Evolutionary conservation across 805 yeast genomes (phyloP).

Genomic region (Maudiozyma saulgeensis): DNA sequence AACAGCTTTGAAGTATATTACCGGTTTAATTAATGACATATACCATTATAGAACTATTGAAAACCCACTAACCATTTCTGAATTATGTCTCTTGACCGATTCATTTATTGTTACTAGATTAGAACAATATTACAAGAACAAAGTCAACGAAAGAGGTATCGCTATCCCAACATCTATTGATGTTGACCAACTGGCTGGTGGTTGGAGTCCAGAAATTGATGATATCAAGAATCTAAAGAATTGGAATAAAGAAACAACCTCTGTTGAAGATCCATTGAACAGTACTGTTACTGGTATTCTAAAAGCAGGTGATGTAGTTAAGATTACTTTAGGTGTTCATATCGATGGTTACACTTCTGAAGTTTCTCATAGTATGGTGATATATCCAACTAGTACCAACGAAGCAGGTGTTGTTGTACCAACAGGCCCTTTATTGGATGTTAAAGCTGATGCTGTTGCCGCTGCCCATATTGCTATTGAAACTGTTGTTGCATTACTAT

Average conservation of each 20-base stretch:
- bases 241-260: constrained; percentile 18
- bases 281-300: constrained; percentile 23
- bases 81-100: constrained; percentile 77
- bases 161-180: constrained; percentile 87
- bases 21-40: constrained; percentile 58
- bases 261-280: constrained; percentile 11
- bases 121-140: constrained; percentile 47
- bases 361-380: constrained; percentile 77
- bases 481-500: constrained; percentile 68
- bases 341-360: constrained; percentile 91
- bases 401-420: constrained; percentile 36
- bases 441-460: constrained; percentile 79
- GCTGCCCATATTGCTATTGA: constrained; percentile 88
- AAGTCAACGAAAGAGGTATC: constrained; percentile 80
- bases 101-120: constrained; percentile 56
- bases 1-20: constrained; percentile 61
- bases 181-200: constrained; percentile 65
- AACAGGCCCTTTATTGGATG: constrained; percentile 72
- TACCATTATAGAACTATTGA: constrained; percentile 44
- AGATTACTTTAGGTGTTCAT: constrained; percentile 79
- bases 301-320: constrained; percentile 74
- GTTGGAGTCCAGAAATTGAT: constrained; percentile 81
- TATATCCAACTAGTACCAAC: constrained; percentile 53
- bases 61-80: constrained; percentile 45
- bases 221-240: constrained; percentile 35